Evolutionary conservation across 2,329 filamentous ascomycete species (phyloP).

Genomic region (Sclerotinia nivalis): DNA sequence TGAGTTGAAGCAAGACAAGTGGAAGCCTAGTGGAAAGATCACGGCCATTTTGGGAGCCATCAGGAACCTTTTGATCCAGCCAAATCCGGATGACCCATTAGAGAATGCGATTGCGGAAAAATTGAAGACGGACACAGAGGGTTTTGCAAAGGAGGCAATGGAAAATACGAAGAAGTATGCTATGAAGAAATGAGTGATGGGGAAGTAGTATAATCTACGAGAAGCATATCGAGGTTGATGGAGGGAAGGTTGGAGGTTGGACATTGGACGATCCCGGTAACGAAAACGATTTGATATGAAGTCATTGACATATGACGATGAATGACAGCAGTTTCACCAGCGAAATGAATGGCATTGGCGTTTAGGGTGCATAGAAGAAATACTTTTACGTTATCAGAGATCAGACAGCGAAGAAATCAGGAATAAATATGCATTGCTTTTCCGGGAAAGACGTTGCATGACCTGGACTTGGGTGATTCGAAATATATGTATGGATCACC

Average conservation of each 20-base stretch:
- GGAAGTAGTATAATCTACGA: background rate
- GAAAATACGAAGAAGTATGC: constrained; percentile 71
- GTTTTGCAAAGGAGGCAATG: constrained; percentile 65
- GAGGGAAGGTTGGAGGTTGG: background rate
- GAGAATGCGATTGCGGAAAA: constrained; percentile 68
- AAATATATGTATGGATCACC: constrained; percentile 8
- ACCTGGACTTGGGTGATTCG: background rate
- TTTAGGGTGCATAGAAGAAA: constrained; percentile 19
- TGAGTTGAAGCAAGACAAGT: constrained; percentile 68
- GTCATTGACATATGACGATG: background rate
- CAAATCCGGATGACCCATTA: constrained; percentile 71
- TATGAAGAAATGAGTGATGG: constrained; percentile 29
- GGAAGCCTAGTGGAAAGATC: constrained; percentile 73
- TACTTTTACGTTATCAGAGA: constrained; percentile 1
- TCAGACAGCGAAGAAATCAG: background rate
- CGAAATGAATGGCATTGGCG: background rate
- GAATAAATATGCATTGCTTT: constrained; percentile 2
- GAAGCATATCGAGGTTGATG: background rate
- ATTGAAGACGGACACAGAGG: constrained; percentile 62
- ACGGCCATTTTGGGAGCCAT: constrained; percentile 64
- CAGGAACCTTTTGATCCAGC: constrained; percentile 62
- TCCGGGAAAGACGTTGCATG: constrained; percentile 9
- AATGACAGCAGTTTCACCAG: background rate
- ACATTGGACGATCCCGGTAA: background rate
- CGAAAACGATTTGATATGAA: background rate